phyloP scores from a whole-genome alignment of 2,329 filamentous ascomycete species.

The Colletotrichum noveboracense region DNA sequence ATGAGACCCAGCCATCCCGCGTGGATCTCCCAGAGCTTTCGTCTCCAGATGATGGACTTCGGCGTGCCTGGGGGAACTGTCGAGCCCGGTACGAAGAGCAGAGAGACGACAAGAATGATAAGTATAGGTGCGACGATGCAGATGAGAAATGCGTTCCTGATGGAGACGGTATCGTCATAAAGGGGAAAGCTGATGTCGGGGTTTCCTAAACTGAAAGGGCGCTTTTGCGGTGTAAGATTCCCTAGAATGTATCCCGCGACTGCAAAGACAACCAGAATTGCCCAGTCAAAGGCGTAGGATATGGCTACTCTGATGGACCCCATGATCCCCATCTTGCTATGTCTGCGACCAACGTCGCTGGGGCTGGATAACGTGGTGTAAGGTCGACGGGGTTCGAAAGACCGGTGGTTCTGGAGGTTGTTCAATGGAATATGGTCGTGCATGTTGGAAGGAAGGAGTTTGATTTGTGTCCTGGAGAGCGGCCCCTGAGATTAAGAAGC shows the following conservation, averaged over 20 bases:
- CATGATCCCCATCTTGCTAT: not conserved
- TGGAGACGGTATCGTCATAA: constrained; percentile 68
- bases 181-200: constrained; percentile 73
- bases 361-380: not conserved
- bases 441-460: not conserved
- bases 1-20: constrained; percentile 77
- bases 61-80: constrained; percentile 60
- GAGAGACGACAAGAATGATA: constrained; percentile 65
- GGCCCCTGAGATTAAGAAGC: not conserved
- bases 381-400: not conserved
- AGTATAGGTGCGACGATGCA: constrained; percentile 49
- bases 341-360: not conserved
- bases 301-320: constrained; percentile 35
- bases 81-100: constrained; percentile 68
- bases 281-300: constrained; percentile 69
- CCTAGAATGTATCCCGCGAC: constrained; percentile 59
- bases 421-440: not conserved
- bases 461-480: not conserved
- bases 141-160: not conserved
- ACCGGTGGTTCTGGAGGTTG: not conserved
- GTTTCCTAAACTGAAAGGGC: constrained; percentile 67
- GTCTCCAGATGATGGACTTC: constrained; percentile 65
- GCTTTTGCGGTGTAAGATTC: constrained; percentile 58
- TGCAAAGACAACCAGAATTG: constrained; percentile 34
- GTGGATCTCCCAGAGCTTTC: constrained; percentile 83